These are phyloP conservation scores for Eustoma russellianum DNA, from an alignment of 257 asterid species.

Conservation along the genomic window DNA sequence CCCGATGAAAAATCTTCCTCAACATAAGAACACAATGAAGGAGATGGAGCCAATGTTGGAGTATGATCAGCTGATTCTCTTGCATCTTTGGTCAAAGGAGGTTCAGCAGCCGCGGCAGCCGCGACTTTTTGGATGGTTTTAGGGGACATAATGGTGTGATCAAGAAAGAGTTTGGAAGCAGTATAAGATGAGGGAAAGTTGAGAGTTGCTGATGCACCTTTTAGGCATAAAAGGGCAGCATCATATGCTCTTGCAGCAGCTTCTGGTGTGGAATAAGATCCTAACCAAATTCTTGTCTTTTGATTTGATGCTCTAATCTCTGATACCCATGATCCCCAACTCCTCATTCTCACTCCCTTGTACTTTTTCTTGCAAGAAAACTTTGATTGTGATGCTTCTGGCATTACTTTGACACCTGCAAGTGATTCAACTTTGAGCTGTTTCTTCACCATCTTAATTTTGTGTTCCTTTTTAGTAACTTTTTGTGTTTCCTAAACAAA, in stretches of 20 bases:
- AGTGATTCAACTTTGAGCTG: conserved; percentile 22
- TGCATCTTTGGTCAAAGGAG: conserved; percentile 3
- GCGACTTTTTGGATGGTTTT: conserved; percentile 72
- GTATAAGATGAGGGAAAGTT: conserved; percentile 46
- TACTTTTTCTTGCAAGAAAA: conserved; percentile 45
- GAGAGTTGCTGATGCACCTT: conserved; percentile 59
- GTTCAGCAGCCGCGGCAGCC: conserved; percentile 30
- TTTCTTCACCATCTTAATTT: conserved; percentile 65
- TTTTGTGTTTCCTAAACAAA: too few species aligned
- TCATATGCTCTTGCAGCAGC: conserved; percentile 98
- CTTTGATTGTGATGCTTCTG: conserved; percentile 3
- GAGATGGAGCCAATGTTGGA: background rate
- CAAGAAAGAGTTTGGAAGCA: background rate
- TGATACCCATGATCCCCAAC: conserved; percentile 90
- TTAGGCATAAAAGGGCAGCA: conserved; percentile 77
- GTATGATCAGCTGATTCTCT: background rate
- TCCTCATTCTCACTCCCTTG: conserved; percentile 96
- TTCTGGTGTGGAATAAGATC: conserved; percentile 86
- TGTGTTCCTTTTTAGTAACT: too few species aligned
- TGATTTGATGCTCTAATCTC: conserved; percentile 93
- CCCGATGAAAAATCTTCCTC: conserved; percentile 16
- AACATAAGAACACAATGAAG: background rate
- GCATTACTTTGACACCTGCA: background rate
- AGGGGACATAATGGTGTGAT: conserved; percentile 35
- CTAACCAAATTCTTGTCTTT: conserved; percentile 86